phyloP scores from a whole-genome alignment of 371 early-diverging fungal species.

The Batrachochytrium dendrobatidis region DNA sequence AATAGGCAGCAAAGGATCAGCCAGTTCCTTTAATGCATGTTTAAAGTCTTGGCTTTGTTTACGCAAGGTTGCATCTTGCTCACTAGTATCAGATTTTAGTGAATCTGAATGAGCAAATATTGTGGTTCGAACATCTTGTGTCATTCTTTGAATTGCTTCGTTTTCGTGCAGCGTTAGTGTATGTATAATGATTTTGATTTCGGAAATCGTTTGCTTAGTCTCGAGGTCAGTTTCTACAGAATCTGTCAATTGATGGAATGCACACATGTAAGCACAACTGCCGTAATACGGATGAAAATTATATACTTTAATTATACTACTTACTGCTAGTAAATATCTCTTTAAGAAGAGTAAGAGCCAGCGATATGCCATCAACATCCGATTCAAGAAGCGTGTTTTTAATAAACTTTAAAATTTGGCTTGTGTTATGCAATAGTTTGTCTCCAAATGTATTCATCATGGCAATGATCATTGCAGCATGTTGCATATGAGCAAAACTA shows the following conservation, averaged over 20 bases:
- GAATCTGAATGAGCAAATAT: conserved; percentile 30
- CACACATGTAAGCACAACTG: conserved; percentile 12
- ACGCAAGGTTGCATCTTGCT: neutral
- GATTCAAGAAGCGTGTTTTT: conserved; percentile 56
- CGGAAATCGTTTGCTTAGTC: conserved; percentile 34
- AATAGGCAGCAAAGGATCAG: conserved; percentile 73
- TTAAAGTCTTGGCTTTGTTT: conserved; percentile 36
- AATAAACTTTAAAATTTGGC: conserved; percentile 70
- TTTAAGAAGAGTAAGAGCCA: conserved; percentile 48
- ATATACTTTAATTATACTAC: conserved; percentile 32
- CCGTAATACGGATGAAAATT: conserved; percentile 16
- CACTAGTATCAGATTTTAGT: conserved; percentile 3
- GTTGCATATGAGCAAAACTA: neutral
- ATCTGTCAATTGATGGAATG: conserved; percentile 1
- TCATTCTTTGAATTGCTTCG: conserved; percentile 46
- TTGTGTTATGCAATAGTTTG: conserved; percentile 63
- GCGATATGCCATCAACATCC: conserved; percentile 46
- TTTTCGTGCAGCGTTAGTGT: conserved; percentile 44
- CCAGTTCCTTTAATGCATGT: conserved; percentile 69
- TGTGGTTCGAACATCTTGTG: conserved; percentile 47
- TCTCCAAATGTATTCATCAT: conserved; percentile 69
- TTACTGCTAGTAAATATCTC: conserved; percentile 1
- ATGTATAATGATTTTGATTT: conserved; percentile 49
- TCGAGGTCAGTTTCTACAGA: neutral
- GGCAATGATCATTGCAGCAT: conserved; percentile 48